Evolutionary conservation across 108 stramenopile genomes (phyloP).

Genomic region (Hondaea fermentalgiana): DNA sequence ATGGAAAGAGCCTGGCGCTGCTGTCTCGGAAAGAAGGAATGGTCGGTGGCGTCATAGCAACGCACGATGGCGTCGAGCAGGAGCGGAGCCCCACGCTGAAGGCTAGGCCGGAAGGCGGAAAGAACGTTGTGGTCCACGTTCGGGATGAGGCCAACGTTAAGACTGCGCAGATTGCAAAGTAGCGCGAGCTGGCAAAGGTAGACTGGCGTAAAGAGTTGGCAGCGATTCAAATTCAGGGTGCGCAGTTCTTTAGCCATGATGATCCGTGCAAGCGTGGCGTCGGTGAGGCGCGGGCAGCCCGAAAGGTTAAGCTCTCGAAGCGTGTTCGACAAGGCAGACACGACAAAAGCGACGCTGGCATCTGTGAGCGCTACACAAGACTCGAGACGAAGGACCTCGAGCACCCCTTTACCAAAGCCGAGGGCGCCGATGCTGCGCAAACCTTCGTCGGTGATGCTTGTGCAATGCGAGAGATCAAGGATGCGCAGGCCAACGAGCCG

Average conservation of each 20-base stretch:
- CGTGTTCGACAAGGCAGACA: not conserved
- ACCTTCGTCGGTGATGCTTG: not conserved
- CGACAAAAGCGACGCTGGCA: slow-evolving; percentile 3
- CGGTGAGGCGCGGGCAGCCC: not conserved
- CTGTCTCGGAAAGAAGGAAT: not conserved
- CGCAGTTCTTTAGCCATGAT: not conserved
- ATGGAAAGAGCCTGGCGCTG: not conserved
- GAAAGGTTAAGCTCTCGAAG: not conserved
- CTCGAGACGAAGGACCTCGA: not conserved
- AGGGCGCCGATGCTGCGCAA: not conserved
- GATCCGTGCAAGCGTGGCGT: not conserved
- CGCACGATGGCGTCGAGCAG: not conserved
- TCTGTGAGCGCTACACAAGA: not conserved
- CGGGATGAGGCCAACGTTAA: not conserved
- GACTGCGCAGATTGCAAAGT: not conserved
- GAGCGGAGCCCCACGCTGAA: not conserved
- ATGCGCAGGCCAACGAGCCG: not conserved
- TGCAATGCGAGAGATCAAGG: not conserved
- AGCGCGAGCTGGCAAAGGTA: not conserved
- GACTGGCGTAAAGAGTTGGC: not conserved
- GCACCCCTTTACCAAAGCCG: not conserved
- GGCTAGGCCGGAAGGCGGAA: not conserved
- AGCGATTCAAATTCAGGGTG: not conserved
- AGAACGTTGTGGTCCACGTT: not conserved
- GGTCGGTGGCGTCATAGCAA: not conserved